Conservation (phyloP, 345 rosid genomes). For the Aurinia saxatilis region DNA sequence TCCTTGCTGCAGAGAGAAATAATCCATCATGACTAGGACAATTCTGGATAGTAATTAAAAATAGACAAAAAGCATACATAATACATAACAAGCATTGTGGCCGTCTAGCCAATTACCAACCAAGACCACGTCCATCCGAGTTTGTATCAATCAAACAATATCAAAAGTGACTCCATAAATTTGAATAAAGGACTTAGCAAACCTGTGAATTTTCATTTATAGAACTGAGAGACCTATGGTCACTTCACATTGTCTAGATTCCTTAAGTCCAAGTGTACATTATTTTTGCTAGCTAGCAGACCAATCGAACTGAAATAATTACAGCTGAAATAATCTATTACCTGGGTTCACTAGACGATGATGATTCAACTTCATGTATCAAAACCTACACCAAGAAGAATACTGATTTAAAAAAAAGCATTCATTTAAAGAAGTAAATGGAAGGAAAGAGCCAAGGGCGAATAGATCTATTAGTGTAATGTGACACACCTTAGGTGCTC, state of each 20-base stretch:
- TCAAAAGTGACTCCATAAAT: not conserved
- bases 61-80: not conserved
- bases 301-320: not conserved
- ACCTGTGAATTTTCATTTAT: not conserved
- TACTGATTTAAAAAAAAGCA: not conserved
- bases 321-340: constrained; percentile 17
- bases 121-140: not conserved
- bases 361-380: constrained; percentile 2
- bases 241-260: constrained; percentile 6
- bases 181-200: not conserved
- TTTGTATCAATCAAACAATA: not conserved
- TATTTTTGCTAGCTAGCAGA: not conserved
- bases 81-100: not conserved
- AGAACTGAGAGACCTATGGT: not conserved
- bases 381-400: constrained; percentile 26
- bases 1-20: constrained; percentile 58
- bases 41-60: not conserved
- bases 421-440: not conserved
- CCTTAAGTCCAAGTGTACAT: not conserved
- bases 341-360: constrained; percentile 37
- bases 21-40: not conserved
- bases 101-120: not conserved
- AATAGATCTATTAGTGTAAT: not conserved
- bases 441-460: not conserved
- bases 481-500: constrained; percentile 53